A percentile compares a stretch with the other conserved stretches of the same genome.
These are phyloP conservation scores for Pichia gijzeniarum DNA, from an alignment of 805 yeast species.

Conservation along the genomic window DNA sequence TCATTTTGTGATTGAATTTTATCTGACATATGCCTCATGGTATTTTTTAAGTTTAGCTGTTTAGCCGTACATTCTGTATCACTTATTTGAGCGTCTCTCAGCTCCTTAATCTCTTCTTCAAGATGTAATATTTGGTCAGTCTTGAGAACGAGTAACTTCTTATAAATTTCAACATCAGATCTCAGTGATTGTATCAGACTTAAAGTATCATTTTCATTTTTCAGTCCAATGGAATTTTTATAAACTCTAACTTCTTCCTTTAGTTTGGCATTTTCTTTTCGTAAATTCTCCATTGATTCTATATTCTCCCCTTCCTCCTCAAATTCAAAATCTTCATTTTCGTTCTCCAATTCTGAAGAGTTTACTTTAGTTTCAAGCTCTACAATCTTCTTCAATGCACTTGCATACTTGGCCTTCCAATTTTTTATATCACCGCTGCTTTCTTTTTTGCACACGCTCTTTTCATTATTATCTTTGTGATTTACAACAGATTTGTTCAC, in stretches of 20 bases:
- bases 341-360: background rate
- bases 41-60: background rate
- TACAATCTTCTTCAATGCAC: slow-evolving; percentile 8
- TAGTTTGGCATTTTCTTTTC: background rate
- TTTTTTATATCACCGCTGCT: background rate
- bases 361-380: slow-evolving; percentile 6
- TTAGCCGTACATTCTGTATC: background rate
- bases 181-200: background rate
- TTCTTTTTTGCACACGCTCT: background rate
- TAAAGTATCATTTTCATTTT: background rate
- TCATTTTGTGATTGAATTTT: slow-evolving; percentile 6
- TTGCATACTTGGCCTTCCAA: slow-evolving; percentile 6
- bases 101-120: slow-evolving; percentile 1
- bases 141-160: slow-evolving; percentile 8
- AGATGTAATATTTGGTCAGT: slow-evolving; percentile 9
- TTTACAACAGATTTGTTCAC: background rate
- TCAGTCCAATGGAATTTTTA: background rate
- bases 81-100: background rate
- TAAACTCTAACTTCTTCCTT: background rate
- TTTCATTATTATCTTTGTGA: background rate
- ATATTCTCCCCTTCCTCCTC: too few relatives aligned
- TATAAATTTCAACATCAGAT: slow-evolving; percentile 6
- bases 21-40: slow-evolving; percentile 3
- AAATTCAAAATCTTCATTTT: background rate
- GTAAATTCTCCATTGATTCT: background rate